These are phyloP conservation scores for Syzygium jambos DNA, from an alignment of 345 rosid genomes.

Conservation along the genomic window DNA sequence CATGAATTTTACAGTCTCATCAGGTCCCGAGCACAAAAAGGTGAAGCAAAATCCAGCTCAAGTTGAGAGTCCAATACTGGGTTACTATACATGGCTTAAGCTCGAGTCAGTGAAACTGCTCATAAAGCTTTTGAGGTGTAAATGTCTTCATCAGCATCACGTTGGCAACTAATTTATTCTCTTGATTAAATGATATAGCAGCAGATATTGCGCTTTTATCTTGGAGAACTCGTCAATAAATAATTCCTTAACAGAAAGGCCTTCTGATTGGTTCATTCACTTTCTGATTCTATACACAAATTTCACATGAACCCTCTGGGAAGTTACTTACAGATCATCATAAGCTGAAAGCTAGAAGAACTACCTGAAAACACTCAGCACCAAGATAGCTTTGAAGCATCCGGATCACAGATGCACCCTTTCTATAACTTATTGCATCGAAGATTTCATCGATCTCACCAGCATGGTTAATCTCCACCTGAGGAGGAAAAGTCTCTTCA, in stretches of 20 bases:
- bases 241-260: neutral
- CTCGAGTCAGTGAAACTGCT: neutral
- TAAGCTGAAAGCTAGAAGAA: neutral
- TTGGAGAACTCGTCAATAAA: neutral
- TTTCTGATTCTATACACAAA: neutral
- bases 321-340: neutral
- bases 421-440: constrained; percentile 88
- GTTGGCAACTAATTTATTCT: neutral
- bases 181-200: neutral
- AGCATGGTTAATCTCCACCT: constrained; percentile 94
- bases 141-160: neutral
- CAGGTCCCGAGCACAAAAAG: neutral
- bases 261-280: neutral
- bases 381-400: constrained; percentile 98
- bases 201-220: neutral
- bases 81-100: neutral
- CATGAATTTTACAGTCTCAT: neutral
- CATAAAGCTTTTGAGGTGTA: neutral
- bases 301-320: neutral
- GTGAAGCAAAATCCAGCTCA: neutral
- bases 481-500: constrained; percentile 5
- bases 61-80: neutral
- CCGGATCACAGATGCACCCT: constrained; percentile 92
- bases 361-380: constrained; percentile 88
- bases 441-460: constrained; percentile 90